Conservation (phyloP, 441 rosid genomes). For the Adansonia madagascariensis region DNA sequence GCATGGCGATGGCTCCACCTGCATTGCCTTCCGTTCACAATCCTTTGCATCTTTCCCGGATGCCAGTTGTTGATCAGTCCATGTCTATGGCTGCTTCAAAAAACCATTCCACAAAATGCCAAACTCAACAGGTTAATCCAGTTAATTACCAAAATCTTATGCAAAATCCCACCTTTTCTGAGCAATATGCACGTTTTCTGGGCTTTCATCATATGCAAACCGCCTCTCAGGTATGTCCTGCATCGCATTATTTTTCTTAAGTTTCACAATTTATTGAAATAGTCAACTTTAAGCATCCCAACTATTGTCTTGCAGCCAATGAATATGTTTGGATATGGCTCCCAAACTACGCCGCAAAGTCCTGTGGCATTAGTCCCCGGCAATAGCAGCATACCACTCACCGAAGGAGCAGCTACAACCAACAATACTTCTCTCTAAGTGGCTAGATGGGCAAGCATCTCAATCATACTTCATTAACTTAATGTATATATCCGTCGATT, state of each 20-base stretch:
- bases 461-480: background rate
- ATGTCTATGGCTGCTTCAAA: constrained; percentile 42
- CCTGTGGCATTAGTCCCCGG: constrained; percentile 44
- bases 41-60: constrained; percentile 46
- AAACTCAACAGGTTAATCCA: constrained; percentile 41
- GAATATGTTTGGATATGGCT: constrained; percentile 52
- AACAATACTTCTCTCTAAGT: constrained; percentile 40
- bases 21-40: constrained; percentile 40
- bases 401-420: constrained; percentile 35
- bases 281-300: background rate
- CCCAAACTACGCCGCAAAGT: constrained; percentile 45
- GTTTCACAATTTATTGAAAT: background rate
- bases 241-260: background rate
- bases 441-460: constrained; percentile 34
- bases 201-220: constrained; percentile 57
- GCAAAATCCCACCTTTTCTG: constrained; percentile 48
- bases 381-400: constrained; percentile 22
- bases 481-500: background rate
- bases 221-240: constrained; percentile 54
- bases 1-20: constrained; percentile 52
- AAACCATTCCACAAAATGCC: constrained; percentile 44
- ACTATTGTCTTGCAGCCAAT: constrained; percentile 43
- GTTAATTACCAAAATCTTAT: constrained; percentile 44
- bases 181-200: constrained; percentile 54
- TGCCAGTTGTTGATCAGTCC: constrained; percentile 50